Evolutionary conservation across 2,329 filamentous ascomycete species (phyloP).

Genomic region (Emydomyces testavorans): DNA sequence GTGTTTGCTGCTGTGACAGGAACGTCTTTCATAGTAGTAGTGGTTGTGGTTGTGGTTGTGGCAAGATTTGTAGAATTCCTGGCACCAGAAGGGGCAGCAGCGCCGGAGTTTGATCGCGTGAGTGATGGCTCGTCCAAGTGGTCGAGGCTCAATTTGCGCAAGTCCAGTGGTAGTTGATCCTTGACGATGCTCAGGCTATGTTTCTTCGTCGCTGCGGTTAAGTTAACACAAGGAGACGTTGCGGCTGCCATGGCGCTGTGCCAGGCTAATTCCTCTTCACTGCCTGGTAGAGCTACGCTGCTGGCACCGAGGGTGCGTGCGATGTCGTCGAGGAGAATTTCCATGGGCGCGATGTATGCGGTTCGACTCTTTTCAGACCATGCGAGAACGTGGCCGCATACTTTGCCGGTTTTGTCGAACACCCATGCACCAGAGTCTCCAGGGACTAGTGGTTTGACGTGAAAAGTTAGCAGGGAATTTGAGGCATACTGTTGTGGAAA

Average conservation of each 20-base stretch:
- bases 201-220: constrained; percentile 1
- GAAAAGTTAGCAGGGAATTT: constrained; percentile 7
- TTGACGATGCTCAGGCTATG: constrained; percentile 2
- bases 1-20: constrained; percentile 15
- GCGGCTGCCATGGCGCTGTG: constrained; percentile 5
- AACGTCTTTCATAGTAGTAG: constrained; percentile 17
- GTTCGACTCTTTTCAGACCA: constrained; percentile 70
- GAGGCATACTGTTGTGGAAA: constrained; percentile 19
- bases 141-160: constrained; percentile 14
- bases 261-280: constrained; percentile 20
- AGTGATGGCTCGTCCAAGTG: constrained; percentile 6
- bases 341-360: constrained; percentile 93
- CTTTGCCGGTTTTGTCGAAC: constrained; percentile 66
- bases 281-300: constrained; percentile 58
- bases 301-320: constrained; percentile 60
- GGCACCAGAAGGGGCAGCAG: background rate
- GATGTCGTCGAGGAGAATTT: constrained; percentile 76
- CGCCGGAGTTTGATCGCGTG: background rate
- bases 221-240: background rate
- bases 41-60: background rate
- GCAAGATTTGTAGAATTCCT: constrained; percentile 1
- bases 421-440: constrained; percentile 93
- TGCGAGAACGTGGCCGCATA: constrained; percentile 83
- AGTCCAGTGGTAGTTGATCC: constrained; percentile 15
- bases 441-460: constrained; percentile 46